phyloP scores from a whole-genome alignment of 371 early-diverging fungal genomes.

The Mucor ambiguus region DNA sequence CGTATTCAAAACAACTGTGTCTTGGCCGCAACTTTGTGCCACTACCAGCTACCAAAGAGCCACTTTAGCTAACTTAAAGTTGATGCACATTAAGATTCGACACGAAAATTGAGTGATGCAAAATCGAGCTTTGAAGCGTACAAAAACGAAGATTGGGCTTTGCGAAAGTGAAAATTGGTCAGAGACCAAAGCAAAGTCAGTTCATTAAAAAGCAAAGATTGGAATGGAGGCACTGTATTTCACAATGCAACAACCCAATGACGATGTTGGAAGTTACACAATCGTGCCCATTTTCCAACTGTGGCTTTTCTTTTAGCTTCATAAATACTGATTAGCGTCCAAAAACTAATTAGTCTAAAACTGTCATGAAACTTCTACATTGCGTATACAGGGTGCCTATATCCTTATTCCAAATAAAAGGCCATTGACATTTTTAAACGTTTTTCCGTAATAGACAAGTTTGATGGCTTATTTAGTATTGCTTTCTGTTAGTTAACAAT shows the following conservation, averaged over 20 bases:
- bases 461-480: neutral
- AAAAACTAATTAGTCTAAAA: neutral
- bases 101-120: too few relatives aligned
- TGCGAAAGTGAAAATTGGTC: too few relatives aligned
- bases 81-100: too few relatives aligned
- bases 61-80: too few relatives aligned
- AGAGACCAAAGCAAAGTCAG: too few relatives aligned
- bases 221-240: too few relatives aligned
- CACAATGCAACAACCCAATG: neutral
- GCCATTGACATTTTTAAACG: neutral
- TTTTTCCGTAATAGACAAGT: neutral
- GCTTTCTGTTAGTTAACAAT: neutral
- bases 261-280: neutral
- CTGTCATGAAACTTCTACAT: neutral
- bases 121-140: too few relatives aligned
- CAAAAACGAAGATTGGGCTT: too few relatives aligned
- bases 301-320: conserved; percentile 1
- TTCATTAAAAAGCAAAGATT: too few relatives aligned
- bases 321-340: neutral
- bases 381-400: neutral
- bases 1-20: too few relatives aligned
- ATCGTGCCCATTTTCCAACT: neutral
- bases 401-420: neutral
- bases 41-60: too few relatives aligned
- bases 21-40: too few relatives aligned